Evolutionary conservation across 2,329 filamentous ascomycete species (phyloP).

Genomic region (Tolypocladium tropicale): DNA sequence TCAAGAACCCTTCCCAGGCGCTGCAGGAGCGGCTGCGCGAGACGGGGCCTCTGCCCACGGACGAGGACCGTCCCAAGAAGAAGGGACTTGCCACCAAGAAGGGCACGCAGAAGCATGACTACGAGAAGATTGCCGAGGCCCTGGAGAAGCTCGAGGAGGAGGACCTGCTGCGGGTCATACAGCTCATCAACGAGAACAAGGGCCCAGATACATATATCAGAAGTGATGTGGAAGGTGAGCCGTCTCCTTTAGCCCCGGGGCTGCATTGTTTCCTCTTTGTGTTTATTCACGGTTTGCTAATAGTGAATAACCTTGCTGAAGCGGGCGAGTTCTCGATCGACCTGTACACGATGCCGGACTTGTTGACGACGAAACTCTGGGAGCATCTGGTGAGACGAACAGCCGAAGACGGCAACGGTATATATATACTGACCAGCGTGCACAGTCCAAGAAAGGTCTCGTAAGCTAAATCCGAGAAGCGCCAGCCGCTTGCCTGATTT

Average conservation of each 20-base stretch:
- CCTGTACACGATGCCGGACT: conserved; percentile 90
- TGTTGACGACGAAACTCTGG: conserved; percentile 88
- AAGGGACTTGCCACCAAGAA: conserved; percentile 61
- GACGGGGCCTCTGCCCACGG: conserved; percentile 74
- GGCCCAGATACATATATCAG: conserved; percentile 88
- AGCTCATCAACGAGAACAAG: conserved; percentile 98
- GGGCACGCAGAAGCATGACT: conserved; percentile 65
- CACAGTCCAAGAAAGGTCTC: conserved; percentile 30
- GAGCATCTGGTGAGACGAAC: conserved; percentile 54
- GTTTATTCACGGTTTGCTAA: conserved; percentile 19
- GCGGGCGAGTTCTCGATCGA: conserved; percentile 98
- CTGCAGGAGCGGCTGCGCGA: conserved; percentile 71
- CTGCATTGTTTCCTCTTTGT: conserved; percentile 16
- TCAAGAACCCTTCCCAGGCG: conserved; percentile 89
- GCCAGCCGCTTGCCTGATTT: neutral
- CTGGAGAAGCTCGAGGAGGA: conserved; percentile 86
- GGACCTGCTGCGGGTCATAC: conserved; percentile 86
- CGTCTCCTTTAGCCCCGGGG: neutral
- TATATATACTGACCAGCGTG: neutral
- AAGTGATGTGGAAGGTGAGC: conserved; percentile 87
- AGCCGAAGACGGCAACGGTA: neutral
- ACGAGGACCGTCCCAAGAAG: conserved; percentile 53
- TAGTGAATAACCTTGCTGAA: conserved; percentile 27
- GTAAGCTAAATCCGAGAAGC: conserved; percentile 18
- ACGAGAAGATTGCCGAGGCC: conserved; percentile 93